phyloP scores from a whole-genome alignment of 2,329 filamentous ascomycete species.

The Coniochaeta sp. region DNA sequence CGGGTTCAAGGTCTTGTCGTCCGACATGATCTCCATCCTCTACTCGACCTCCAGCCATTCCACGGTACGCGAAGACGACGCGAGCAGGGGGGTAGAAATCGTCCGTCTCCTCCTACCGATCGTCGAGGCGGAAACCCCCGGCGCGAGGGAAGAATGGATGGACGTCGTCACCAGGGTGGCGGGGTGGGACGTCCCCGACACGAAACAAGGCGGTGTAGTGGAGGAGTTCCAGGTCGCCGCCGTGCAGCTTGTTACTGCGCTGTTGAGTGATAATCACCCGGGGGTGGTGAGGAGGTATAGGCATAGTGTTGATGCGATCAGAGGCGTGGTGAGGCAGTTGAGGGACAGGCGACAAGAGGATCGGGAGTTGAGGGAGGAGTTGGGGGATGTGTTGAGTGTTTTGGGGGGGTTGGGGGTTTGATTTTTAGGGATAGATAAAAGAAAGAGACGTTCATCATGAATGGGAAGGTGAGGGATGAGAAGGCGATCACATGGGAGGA shows the following conservation, averaged over 20 bases:
- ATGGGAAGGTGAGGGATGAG: no score
- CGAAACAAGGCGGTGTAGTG: constrained; percentile 14
- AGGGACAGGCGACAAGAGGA: constrained; percentile 18
- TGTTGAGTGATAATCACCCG: constrained; percentile 38
- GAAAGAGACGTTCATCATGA: no score
- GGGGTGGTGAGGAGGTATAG: constrained; percentile 43
- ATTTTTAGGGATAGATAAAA: background rate
- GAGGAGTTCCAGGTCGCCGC: constrained; percentile 47
- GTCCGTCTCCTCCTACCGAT: constrained; percentile 48
- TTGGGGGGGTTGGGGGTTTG: constrained; percentile 11
- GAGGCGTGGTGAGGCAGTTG: constrained; percentile 39
- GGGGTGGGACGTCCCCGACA: constrained; percentile 34
- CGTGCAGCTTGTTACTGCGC: constrained; percentile 46
- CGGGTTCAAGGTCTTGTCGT: constrained; percentile 47
- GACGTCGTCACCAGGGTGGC: constrained; percentile 43
- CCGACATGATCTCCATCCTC: constrained; percentile 41
- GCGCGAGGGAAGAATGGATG: constrained; percentile 50
- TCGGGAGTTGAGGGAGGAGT: constrained; percentile 27
- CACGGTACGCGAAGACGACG: constrained; percentile 26
- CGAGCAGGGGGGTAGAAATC: constrained; percentile 45
- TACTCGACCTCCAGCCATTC: constrained; percentile 23
- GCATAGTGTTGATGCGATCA: constrained; percentile 43
- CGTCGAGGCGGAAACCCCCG: constrained; percentile 36
- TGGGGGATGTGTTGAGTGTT: constrained; percentile 34
- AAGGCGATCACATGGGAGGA: no score